Base-by-base conservation (phyloP, 2,329 filamentous ascomycete genomes). In the Cladophialophora chaetospira region DNA sequence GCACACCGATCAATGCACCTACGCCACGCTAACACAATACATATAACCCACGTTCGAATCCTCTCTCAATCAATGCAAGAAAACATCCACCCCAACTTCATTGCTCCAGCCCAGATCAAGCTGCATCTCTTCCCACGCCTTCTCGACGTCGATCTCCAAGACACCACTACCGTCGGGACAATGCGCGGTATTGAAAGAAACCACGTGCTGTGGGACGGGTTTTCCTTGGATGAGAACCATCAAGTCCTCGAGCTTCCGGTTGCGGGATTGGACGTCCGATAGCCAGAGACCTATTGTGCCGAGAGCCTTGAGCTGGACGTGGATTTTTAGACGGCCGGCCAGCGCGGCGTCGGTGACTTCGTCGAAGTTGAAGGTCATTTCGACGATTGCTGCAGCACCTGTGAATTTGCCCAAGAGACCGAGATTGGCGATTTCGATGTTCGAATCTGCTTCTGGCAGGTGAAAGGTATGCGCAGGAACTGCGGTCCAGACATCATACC, bases 381-480 rank as follows among this genome's bases (percentile, higher is more conserved):
- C 79, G 1, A 87, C 76, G 5, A 96, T 80, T 0, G 91, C 91
- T 1, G 90, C 91, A 0, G 87, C 85, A 0, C 91, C 93, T 0
- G 91, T 91, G 89, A 97, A 96, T 72, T 97, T 96, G 2, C 83
- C 88, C 3, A 96, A 63, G 1, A 97, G 76, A 0, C 93, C 93
- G 0, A 97, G 72, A 15, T 88, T 85, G 0, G 89, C 85, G 1
- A 92, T 77, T 40, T 59, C 57, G 4, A 66, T 1, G 75, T 71
- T 9, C 66, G 43, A 48, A 13, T 45, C 29, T 17, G 38, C 42
- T n/a, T 11, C 38, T 70, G 0, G 78, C 77, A 4, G 91, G 70
- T 0, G 88, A 86, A 63, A 87, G 88, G 77, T 71, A 0, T 79
- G 77, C 1, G 91, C 71, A 0, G 88, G 87, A 61, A 87, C 88